Conservation (phyloP, 2,329 filamentous ascomycete genomes). For the Fusarium tupiense region DNA sequence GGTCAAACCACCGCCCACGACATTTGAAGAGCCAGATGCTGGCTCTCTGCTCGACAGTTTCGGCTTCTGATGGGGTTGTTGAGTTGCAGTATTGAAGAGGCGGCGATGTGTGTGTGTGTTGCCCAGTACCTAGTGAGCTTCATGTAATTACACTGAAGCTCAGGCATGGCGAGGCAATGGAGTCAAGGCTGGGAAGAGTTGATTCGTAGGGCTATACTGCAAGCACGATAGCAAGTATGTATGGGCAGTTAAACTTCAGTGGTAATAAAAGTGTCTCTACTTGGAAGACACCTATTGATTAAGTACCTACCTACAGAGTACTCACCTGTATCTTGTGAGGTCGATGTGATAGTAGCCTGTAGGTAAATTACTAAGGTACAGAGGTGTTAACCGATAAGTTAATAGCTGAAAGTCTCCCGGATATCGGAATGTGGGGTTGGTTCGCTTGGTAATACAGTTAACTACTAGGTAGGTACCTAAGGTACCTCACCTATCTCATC, state of each 20-base stretch:
- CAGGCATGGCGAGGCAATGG: background rate
- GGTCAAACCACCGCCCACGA: slow-evolving; percentile 72
- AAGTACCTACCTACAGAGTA: background rate
- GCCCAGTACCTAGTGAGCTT: background rate
- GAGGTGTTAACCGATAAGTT: background rate
- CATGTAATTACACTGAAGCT: background rate
- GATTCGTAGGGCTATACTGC: background rate
- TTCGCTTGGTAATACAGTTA: background rate
- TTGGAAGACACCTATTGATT: background rate
- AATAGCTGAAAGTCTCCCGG: background rate
- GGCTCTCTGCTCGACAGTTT: slow-evolving; percentile 91
- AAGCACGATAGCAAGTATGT: background rate
- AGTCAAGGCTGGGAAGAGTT: background rate
- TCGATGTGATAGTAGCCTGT: background rate
- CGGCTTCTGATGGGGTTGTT: slow-evolving; percentile 72
- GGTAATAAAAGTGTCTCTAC: background rate
- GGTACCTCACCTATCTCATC: background rate
- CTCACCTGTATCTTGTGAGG: background rate
- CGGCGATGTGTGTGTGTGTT: background rate
- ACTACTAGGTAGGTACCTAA: background rate
- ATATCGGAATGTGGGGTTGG: slow-evolving; percentile 5
- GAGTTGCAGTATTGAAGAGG: background rate
- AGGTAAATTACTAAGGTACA: too few species aligned
- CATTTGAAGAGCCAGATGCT: slow-evolving; percentile 92
- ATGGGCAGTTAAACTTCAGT: background rate